Percentiles rank a stretch among this genome's conserved stretches.
These are phyloP conservation scores for Talaromyces albobiverticillius DNA, from an alignment of 2,329 filamentous ascomycete genomes.

Conservation along the genomic window DNA sequence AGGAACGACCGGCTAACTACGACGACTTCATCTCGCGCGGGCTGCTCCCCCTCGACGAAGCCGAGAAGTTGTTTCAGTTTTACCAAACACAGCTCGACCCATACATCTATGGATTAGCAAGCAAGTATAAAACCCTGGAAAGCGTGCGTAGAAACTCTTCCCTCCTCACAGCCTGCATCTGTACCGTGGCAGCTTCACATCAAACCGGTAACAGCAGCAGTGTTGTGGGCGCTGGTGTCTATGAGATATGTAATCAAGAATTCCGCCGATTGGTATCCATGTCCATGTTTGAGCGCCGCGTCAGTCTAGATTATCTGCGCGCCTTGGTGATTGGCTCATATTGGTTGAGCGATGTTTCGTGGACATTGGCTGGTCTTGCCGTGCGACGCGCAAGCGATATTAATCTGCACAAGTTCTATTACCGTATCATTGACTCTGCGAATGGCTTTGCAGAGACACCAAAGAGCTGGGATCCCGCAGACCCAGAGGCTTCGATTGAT, in stretches of 20 bases:
- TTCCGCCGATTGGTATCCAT: slow-evolving; percentile 45
- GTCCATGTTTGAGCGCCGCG: slow-evolving; percentile 47
- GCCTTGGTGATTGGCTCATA: slow-evolving; percentile 51
- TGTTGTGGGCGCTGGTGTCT: slow-evolving; percentile 22
- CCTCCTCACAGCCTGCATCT: slow-evolving; percentile 43
- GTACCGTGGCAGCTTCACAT: slow-evolving; percentile 49
- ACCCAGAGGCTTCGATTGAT: slow-evolving; percentile 24
- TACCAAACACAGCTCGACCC: slow-evolving; percentile 47
- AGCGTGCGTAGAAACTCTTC: slow-evolving; percentile 41
- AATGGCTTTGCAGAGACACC: slow-evolving; percentile 10
- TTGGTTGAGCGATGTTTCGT: slow-evolving; percentile 51
- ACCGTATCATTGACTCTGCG: slow-evolving; percentile 40
- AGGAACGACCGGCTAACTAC: slow-evolving; percentile 19
- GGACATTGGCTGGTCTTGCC: slow-evolving; percentile 33
- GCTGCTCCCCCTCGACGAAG: slow-evolving; percentile 39
- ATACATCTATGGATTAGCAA: slow-evolving; percentile 47
- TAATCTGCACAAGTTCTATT: slow-evolving; percentile 19
- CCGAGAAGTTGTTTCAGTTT: slow-evolving; percentile 40
- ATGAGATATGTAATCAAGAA: slow-evolving; percentile 43
- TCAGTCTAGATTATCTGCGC: slow-evolving; percentile 44
- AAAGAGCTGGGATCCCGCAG: slow-evolving; percentile 14
- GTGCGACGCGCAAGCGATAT: slow-evolving; percentile 30
- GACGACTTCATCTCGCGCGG: slow-evolving; percentile 47
- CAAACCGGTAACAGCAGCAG: slow-evolving; percentile 31
- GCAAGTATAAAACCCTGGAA: slow-evolving; percentile 38